Percentiles rank a stretch among this genome's conserved stretches.
These are phyloP conservation scores for Linum usitatissimum DNA, from an alignment of 345 rosid genomes.

Conservation along the genomic window DNA sequence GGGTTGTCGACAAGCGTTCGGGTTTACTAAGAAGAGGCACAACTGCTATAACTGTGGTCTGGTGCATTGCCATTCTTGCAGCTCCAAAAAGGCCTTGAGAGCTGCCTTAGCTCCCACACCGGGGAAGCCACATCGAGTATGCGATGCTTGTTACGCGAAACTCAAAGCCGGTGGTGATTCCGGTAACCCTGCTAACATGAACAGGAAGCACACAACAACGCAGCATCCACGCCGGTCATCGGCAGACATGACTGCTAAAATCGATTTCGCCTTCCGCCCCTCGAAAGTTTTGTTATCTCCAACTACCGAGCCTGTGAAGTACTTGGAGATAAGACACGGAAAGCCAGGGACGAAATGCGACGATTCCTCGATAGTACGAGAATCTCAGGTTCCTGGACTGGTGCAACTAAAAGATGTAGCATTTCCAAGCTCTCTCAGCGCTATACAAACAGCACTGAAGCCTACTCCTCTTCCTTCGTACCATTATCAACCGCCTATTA, in stretches of 20 bases:
- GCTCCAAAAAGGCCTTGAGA: conserved; percentile 84
- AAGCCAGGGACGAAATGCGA: conserved; percentile 40
- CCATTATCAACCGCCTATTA: conserved; percentile 7
- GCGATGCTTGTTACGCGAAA: conserved; percentile 79
- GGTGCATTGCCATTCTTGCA: conserved; percentile 93
- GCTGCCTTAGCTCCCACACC: conserved; percentile 99
- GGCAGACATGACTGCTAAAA: conserved; percentile 41
- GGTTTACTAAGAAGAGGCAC: conserved; percentile 91
- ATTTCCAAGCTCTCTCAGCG: conserved; percentile 63
- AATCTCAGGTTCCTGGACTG: conserved; percentile 67
- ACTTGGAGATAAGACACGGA: conserved; percentile 52
- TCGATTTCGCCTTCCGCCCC: conserved; percentile 32
- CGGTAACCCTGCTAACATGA: conserved; percentile 22
- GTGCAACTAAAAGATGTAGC: conserved; percentile 55
- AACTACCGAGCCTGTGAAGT: conserved; percentile 59
- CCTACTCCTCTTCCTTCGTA: conserved; percentile 19
- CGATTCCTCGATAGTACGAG: conserved; percentile 41
- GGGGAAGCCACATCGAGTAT: conserved; percentile 92
- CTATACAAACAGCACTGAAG: conserved; percentile 53
- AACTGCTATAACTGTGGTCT: conserved; percentile 88
- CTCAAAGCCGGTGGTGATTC: conserved; percentile 61
- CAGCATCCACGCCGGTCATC: conserved; percentile 23
- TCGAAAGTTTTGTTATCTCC: conserved; percentile 54
- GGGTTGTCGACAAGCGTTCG: conserved; percentile 84
- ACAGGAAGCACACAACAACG: conserved; percentile 23